Percentiles rank a stretch among this genome's conserved stretches.
phyloP scores from a whole-genome alignment of 441 rosid species.

The Eutrema salsugineum region DNA sequence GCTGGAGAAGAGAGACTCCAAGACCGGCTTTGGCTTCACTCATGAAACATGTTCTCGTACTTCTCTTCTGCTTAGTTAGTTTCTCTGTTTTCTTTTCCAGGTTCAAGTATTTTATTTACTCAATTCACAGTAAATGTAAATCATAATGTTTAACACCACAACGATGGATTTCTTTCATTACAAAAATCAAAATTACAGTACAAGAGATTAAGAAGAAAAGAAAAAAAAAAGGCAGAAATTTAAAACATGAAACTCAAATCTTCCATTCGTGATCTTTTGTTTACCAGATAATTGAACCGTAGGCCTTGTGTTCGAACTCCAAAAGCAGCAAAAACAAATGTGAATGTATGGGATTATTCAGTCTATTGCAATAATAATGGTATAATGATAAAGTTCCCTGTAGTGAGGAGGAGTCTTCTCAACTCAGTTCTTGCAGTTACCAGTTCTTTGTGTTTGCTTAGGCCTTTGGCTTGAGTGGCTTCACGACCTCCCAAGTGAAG shows the following conservation, averaged over 20 bases:
- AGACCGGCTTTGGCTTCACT: slow-evolving; percentile 81
- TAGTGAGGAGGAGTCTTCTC: not conserved
- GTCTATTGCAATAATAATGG: slow-evolving; percentile 32
- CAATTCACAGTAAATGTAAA: not conserved
- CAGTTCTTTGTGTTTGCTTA: slow-evolving; percentile 13
- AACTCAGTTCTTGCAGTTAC: slow-evolving; percentile 16
- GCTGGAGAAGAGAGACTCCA: slow-evolving; percentile 73
- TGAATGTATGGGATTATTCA: slow-evolving; percentile 12
- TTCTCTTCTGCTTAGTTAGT: not conserved
- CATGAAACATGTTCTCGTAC: slow-evolving; percentile 33
- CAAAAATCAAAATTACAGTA: slow-evolving; percentile 32
- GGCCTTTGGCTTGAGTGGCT: slow-evolving; percentile 65
- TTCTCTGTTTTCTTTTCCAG: not conserved
- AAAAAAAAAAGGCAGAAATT: not conserved
- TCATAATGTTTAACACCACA: not conserved
- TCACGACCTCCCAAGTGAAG: slow-evolving; percentile 79
- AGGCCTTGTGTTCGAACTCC: slow-evolving; percentile 7
- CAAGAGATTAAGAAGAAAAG: not conserved
- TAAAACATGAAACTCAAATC: slow-evolving; percentile 27
- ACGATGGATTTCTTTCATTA: slow-evolving; percentile 20
- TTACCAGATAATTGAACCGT: not conserved
- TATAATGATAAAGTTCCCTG: slow-evolving; percentile 17
- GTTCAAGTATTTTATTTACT: not conserved
- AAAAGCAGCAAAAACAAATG: slow-evolving; percentile 15
- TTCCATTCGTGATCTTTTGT: slow-evolving; percentile 1